Conservation (phyloP, 768 basidiomycete genomes). For the Floccularia luteovirens region DNA sequence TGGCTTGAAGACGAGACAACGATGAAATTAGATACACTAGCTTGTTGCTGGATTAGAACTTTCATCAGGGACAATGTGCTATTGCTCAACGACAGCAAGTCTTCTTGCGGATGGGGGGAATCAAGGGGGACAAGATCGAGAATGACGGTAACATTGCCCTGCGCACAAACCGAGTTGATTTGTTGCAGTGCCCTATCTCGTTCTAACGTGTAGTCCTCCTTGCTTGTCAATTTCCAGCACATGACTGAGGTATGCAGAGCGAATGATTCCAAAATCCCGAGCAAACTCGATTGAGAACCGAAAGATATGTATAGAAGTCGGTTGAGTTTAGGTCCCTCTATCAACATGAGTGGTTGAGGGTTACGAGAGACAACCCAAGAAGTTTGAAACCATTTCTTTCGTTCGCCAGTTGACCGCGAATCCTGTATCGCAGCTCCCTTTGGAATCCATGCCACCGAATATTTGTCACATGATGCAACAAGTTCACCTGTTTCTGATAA, state of each 20-base stretch:
- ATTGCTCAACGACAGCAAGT: slow-evolving; percentile 10
- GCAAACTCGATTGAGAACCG: neutral
- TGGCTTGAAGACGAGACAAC: neutral
- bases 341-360: no score
- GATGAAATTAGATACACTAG: neutral
- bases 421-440: slow-evolving; percentile 15
- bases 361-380: no score
- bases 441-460: slow-evolving; percentile 25
- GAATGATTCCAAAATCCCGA: neutral
- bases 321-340: slow-evolving; percentile 5
- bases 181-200: slow-evolving; percentile 7
- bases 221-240: no score
- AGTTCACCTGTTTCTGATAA: slow-evolving; percentile 19
- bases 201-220: slow-evolving; percentile 7
- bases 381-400: no score
- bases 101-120: slow-evolving; percentile 10
- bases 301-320: neutral
- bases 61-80: slow-evolving; percentile 15
- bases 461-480: slow-evolving; percentile 22
- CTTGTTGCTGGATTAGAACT: slow-evolving; percentile 9
- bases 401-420: no score
- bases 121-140: slow-evolving; percentile 13
- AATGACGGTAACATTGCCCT: slow-evolving; percentile 12
- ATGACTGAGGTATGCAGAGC: no score
- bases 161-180: slow-evolving; percentile 7